These are phyloP conservation scores for Tolypocladium album DNA, from an alignment of 2,329 filamentous ascomycete genomes.

Conservation along the genomic window DNA sequence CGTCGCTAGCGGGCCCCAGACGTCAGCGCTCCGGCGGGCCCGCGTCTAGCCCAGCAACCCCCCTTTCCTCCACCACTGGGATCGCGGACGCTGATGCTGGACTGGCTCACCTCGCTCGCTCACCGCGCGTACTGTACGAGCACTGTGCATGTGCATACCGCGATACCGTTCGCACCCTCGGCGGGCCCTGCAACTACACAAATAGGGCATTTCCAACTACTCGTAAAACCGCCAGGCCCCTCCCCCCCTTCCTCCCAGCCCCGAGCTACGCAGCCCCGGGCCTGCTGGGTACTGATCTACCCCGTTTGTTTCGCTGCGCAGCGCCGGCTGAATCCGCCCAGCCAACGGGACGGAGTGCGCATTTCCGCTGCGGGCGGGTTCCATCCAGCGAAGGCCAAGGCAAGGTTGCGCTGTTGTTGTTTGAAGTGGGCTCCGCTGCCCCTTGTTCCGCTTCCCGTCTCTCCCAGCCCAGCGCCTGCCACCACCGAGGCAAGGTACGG, in stretches of 20 bases:
- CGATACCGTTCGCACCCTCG: neutral
- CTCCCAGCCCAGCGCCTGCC: neutral
- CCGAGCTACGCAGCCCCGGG: neutral
- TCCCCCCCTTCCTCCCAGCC: neutral
- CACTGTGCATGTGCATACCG: neutral
- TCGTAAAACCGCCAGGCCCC: neutral
- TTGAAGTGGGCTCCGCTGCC: neutral
- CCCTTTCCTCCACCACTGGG: no score
- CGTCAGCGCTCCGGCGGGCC: neutral
- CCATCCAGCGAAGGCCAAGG: neutral
- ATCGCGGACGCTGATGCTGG: no score
- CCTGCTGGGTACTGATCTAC: neutral
- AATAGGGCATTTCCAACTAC: neutral
- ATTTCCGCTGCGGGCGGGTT: neutral
- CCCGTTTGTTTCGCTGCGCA: neutral
- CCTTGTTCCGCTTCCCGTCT: neutral
- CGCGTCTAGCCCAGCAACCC: no score
- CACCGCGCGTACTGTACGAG: neutral
- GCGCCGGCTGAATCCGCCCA: neutral
- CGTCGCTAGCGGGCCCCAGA: neutral
- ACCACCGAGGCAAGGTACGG: neutral
- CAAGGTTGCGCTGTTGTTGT: neutral
- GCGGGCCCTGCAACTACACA: neutral
- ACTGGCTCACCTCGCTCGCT: neutral
- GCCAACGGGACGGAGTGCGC: neutral